Percentiles rank a stretch among this genome's conserved stretches.
phyloP scores from a whole-genome alignment of 768 basidiomycete genomes.

The Psilocybe cubensis region DNA sequence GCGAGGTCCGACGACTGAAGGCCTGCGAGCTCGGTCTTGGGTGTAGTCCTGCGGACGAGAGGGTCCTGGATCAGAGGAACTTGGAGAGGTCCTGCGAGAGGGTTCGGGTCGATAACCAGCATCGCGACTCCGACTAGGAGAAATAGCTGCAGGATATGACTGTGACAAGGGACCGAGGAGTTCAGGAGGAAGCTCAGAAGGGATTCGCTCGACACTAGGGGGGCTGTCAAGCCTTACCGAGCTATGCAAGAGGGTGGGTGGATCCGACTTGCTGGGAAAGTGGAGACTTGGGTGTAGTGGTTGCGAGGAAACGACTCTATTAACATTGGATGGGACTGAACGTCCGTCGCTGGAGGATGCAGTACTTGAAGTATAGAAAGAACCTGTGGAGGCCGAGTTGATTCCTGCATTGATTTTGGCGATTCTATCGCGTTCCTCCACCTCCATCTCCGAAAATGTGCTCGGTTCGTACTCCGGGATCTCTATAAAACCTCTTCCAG shows the following conservation, averaged over 20 bases:
- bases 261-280: slow-evolving; percentile 14
- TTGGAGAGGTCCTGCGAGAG: slow-evolving; percentile 11
- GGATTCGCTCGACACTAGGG: slow-evolving; percentile 26
- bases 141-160: neutral
- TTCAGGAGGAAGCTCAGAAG: slow-evolving; percentile 19
- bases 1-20: slow-evolving; percentile 20
- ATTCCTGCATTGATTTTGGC: slow-evolving; percentile 46
- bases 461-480: slow-evolving; percentile 28
- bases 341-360: slow-evolving; percentile 4
- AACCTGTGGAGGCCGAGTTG: slow-evolving; percentile 42
- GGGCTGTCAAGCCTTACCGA: slow-evolving; percentile 18
- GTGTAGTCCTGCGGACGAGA: slow-evolving; percentile 6
- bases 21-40: slow-evolving; percentile 15
- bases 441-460: slow-evolving; percentile 39
- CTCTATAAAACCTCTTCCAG: slow-evolving; percentile 15
- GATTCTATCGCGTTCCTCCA: slow-evolving; percentile 41
- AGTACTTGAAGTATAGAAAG: slow-evolving; percentile 30
- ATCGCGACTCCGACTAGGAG: slow-evolving; percentile 17
- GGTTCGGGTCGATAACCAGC: slow-evolving; percentile 11
- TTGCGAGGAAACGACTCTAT: slow-evolving; percentile 16
- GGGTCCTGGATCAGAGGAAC: slow-evolving; percentile 1
- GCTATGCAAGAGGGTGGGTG: neutral
- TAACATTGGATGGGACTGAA: slow-evolving; percentile 3
- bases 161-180: neutral
- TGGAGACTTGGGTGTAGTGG: slow-evolving; percentile 23